A percentile compares a stretch with the other conserved stretches of the same genome.
These are phyloP conservation scores for Hypholoma sublateritium DNA, from an alignment of 768 basidiomycete genomes.

Conservation along the genomic window DNA sequence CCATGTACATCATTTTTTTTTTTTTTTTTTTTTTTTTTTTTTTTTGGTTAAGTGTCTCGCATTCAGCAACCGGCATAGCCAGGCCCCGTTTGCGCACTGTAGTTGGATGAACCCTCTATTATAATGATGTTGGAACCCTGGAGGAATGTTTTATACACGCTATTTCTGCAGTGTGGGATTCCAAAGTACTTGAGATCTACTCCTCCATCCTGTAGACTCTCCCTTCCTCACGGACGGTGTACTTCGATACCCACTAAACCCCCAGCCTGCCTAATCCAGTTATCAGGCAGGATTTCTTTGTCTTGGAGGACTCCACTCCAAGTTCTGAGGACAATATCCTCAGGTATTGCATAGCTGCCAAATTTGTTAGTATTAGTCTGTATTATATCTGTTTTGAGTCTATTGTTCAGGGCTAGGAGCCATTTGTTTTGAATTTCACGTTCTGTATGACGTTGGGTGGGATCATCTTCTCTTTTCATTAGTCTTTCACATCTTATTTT, in stretches of 20 bases:
- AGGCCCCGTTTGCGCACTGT: too few species aligned
- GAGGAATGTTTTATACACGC: slow-evolving; percentile 5
- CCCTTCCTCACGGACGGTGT: neutral
- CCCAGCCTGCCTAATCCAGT: neutral
- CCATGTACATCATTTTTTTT: too few species aligned
- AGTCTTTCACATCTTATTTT: slow-evolving; percentile 2
- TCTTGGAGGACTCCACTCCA: neutral
- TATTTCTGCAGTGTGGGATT: neutral
- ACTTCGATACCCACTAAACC: slow-evolving; percentile 10
- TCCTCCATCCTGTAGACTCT: neutral
- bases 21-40: too few species aligned
- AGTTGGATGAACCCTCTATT: neutral
- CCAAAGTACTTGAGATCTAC: neutral
- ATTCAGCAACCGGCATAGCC: too few species aligned
- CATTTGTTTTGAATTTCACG: neutral
- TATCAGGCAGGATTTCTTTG: neutral
- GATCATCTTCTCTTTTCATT: neutral
- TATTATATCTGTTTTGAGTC: neutral
- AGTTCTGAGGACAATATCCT: neutral
- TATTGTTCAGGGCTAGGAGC: neutral
- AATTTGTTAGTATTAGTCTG: neutral
- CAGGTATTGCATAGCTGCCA: neutral
- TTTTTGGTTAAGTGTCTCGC: too few species aligned
- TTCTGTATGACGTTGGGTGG: neutral
- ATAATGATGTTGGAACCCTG: neutral